These are phyloP conservation scores for Coemansia brasiliensis DNA, from an alignment of 192 early-diverging fungal genomes.

Conservation along the genomic window DNA sequence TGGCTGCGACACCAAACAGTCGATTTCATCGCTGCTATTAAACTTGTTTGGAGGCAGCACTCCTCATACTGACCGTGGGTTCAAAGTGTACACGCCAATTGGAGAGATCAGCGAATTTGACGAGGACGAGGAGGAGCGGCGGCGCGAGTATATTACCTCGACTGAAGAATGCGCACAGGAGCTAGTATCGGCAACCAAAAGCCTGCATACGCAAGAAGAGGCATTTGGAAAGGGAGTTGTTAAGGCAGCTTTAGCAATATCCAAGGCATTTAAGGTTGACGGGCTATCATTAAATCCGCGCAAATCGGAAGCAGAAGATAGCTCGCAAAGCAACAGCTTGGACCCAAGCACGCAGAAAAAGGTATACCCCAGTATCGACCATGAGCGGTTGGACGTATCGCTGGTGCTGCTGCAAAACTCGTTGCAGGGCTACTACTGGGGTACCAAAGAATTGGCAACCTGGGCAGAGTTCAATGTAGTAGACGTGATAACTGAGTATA, in stretches of 20 bases:
- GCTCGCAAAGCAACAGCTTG: neutral
- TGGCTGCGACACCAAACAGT: constrained; percentile 23
- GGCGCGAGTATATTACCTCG: constrained; percentile 39
- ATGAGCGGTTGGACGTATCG: constrained; percentile 34
- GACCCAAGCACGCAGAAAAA: neutral
- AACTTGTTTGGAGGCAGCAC: constrained; percentile 31
- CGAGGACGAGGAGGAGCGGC: constrained; percentile 49
- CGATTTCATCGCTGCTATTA: constrained; percentile 42
- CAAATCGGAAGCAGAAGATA: neutral
- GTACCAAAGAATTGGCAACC: constrained; percentile 40
- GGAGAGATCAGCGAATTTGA: constrained; percentile 49
- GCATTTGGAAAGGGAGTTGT: constrained; percentile 34
- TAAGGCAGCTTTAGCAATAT: constrained; percentile 29
- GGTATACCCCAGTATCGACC: constrained; percentile 7
- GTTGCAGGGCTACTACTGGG: constrained; percentile 43
- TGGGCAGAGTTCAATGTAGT: constrained; percentile 50
- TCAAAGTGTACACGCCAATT: constrained; percentile 39
- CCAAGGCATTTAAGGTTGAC: constrained; percentile 24
- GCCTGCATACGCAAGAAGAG: constrained; percentile 40
- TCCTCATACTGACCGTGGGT: constrained; percentile 14
- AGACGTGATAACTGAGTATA: constrained; percentile 36
- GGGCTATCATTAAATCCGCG: neutral
- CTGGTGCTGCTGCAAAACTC: constrained; percentile 40
- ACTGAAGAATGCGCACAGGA: constrained; percentile 32
- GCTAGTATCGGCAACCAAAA: constrained; percentile 25